Evolutionary conservation across 257 asterid genomes (phyloP), one percentile per base, ranked within the genome.

Genomic region (Solanum infundibuliforme): DNA sequence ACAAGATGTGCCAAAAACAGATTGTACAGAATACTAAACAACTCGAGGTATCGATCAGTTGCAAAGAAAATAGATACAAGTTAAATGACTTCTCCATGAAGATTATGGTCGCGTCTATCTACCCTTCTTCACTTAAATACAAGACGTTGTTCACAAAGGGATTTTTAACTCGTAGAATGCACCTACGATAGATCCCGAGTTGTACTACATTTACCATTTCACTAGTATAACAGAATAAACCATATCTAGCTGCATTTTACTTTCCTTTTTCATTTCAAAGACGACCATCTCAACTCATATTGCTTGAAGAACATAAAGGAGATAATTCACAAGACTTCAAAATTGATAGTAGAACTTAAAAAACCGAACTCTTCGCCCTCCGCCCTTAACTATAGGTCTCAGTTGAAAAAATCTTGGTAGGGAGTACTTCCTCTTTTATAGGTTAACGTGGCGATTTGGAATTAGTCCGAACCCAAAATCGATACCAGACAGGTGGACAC

Each of bases 181-280:
- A n/a, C 83, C 32, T 23, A 23, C 1, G 31, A 36, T 41, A 35
- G 18, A 74, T 21, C 31, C 13, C 7, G 48, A 35, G 29, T 35
- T 73, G 81, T 34, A 73, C 81, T 73, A 73, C 81, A 73, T 73
- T 73, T 73, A 7, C 27, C 81, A 34, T 73, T 73, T 73, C 81
- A 32, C 27, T 73, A 73, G 81, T 20, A 74, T 72, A 72, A 72
- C 83, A 74, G 16, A 73, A 18, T 2, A 35, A 73, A 35, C 31
- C 31, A 74, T 74, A 72, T 16, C 4, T 74, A 74, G 52, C 3
- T 36, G 12, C 83, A 74, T 0, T 21, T 74, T 36, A 10, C 12
- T 35, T 36, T 73, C 16, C 2, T 35, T 73, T 34, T 73, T 6
- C 48, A 35, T 74, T 2, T 35, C 29, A 20, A 74, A 4, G 18